Evolutionary conservation across 495 filamentous ascomycete genomes (phyloP).

Genomic region (Peziza echinospora): DNA sequence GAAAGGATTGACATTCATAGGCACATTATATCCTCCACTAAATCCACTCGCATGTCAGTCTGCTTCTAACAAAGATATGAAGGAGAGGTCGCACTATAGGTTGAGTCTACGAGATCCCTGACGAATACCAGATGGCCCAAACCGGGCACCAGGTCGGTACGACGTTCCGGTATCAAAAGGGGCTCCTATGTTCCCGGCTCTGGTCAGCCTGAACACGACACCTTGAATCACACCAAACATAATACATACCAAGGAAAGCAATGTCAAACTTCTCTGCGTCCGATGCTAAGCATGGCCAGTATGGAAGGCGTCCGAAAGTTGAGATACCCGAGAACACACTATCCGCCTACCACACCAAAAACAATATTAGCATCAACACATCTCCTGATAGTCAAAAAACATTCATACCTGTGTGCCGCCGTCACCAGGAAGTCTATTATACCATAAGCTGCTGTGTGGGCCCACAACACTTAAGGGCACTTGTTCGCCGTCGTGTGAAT

Average conservation of each 20-base stretch:
- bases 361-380: too few relatives aligned
- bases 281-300: constrained; percentile 54
- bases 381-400: too few relatives aligned
- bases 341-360: constrained; percentile 48
- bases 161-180: constrained; percentile 43
- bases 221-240: too few relatives aligned
- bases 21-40: constrained; percentile 24
- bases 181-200: constrained; percentile 14
- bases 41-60: constrained; percentile 6
- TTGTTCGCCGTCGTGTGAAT: not conserved
- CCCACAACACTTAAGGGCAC: constrained; percentile 19
- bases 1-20: constrained; percentile 36
- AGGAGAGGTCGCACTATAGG: constrained; percentile 13
- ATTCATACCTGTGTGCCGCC: constrained; percentile 31
- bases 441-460: constrained; percentile 31
- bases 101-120: constrained; percentile 38
- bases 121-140: constrained; percentile 61
- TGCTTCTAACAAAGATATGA: constrained; percentile 4
- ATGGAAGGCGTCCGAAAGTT: constrained; percentile 58
- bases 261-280: constrained; percentile 54
- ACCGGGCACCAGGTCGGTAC: constrained; percentile 63
- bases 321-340: constrained; percentile 51
- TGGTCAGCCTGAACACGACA: constrained; percentile 5
- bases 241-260: constrained; percentile 43
- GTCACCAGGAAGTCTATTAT: constrained; percentile 33